Evolutionary conservation across 1,284 basidiomycete genomes (phyloP), one percentile per base, ranked within the genome.

Genomic region (Agroathelia rolfsii): DNA sequence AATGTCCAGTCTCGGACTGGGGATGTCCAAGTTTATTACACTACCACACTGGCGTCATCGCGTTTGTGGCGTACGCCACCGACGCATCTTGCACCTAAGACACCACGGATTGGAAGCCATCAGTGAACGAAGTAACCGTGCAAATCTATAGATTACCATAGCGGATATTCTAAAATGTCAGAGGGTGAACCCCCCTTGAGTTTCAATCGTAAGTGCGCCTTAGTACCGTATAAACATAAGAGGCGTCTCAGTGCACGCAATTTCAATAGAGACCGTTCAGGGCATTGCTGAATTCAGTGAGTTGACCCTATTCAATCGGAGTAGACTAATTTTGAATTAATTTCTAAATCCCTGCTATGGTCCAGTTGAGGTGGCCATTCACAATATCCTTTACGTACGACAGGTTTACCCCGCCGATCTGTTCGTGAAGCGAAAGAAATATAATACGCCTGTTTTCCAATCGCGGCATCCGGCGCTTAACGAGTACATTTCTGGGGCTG

Each of bases 311-410:
- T n/a, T n/a, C n/a, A n/a, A n/a, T n/a, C 6, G 35, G 28, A 23
- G 33, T 17, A n/a, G n/a, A n/a, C n/a, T n/a, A n/a, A n/a, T n/a
- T n/a, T n/a, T n/a, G n/a, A n/a, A n/a, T n/a, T 22, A 16, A 29
- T 11, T 15, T 34, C 32, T 28, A 30, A 23, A 15, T 42, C 39
- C 5, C 42, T 32, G 18, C 23, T 34, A 12, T 25, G 13, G 21
- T 20, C 6, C 40, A 93, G 89, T 97, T 45, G 93, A 97, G 53
- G 84, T 93, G 14, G 84, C 87, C 2, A 78, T 95, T 38, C 92
- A 96, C 52, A 83, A 81, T 1, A 86, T 97, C 39, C 69, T 97
- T 1, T 94, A 87, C 49, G 75, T 92, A 15, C 79, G 93, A 15
- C 77, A 82, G 41, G 71, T 97, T 29, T 97, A 97, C 48, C 93